Evolutionary conservation across 139 green algal genomes (phyloP), one percentile per base, ranked within the genome.

Genomic region (Chlorella ohadii): DNA sequence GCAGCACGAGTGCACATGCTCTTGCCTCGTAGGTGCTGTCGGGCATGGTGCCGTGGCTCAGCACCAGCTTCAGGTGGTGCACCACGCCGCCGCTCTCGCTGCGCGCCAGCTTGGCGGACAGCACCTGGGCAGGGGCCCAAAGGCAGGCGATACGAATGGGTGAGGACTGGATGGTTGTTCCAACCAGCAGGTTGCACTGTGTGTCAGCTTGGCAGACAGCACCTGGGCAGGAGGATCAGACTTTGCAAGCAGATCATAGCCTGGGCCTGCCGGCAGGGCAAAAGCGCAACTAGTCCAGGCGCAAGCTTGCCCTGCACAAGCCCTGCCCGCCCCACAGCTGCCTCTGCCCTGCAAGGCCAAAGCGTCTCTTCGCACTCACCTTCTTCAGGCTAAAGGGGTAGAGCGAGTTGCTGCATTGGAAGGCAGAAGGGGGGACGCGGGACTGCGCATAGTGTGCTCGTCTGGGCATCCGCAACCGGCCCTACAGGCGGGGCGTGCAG

Each of bases 41-140:
- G 6, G 87, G 82, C 72, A 89, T 74, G 22, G 66, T 44, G 51
- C 87, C 88, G 76, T 92, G 88, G 12, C 38, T 67, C 66, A 92
- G 66, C 67, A 82, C 84, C 47, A 92, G 67, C 41, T 65, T 84
- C 31, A 92, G 68, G 22, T 88, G 44, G 72, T 87, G 85, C 15
- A 65, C 68, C 61, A 88, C 61, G 39, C 47, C 72, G 13, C 51
- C 65, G 4, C 51, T 59, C 25, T 79, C 67, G 23, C 36, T 65
- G 20, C 72, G 57, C 27, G 78, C 70, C 19, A 72, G 51, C 38
- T 65, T 78, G 36, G 83, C 82, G 9, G 55, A 74, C 59, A 87
- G 38, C 12, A 89, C 82, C 86, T 89, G 68, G 61, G 74, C 9
- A 55, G n/a, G n/a, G n/a, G n/a, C n/a, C n/a, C n/a, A n/a, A n/a